Percentiles rank a stretch among this genome's conserved stretches.
phyloP scores from a whole-genome alignment of 441 rosid species.

The Biscutella laevigata region DNA sequence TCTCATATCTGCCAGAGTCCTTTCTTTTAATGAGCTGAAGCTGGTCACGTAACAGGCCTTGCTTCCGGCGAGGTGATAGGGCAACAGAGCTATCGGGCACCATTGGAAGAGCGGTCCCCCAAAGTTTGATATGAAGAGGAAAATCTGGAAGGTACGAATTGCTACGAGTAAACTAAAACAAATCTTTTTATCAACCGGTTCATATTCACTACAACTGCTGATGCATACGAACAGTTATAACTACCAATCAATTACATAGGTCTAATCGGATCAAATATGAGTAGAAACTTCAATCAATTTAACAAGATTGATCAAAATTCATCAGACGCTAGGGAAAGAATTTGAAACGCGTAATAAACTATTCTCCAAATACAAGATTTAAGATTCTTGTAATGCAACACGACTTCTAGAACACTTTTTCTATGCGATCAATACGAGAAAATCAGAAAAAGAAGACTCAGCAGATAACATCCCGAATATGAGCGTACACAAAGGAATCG shows the following conservation, averaged over 20 bases:
- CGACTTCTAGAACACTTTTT: not conserved
- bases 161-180: not conserved
- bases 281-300: not conserved
- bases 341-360: not conserved
- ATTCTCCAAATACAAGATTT: not conserved
- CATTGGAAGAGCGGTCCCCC: conserved; percentile 29
- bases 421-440: conserved; percentile 5
- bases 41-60: conserved; percentile 83
- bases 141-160: not conserved
- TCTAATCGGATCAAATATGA: not conserved
- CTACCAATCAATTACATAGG: not conserved
- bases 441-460: not conserved
- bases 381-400: not conserved
- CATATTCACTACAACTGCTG: too few relatives aligned
- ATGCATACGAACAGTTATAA: not conserved
- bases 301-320: conserved; percentile 10
- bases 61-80: conserved; percentile 56
- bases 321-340: not conserved
- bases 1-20: conserved; percentile 66
- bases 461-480: not conserved
- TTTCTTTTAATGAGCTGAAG: conserved; percentile 65
- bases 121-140: not conserved
- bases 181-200: not conserved
- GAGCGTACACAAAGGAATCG: conserved; percentile 9
- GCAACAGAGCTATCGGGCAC: conserved; percentile 42